Percentiles rank a stretch among this genome's conserved stretches.
Conservation (phyloP, 495 filamentous ascomycete species). For the Aspergillus conjunctus region DNA sequence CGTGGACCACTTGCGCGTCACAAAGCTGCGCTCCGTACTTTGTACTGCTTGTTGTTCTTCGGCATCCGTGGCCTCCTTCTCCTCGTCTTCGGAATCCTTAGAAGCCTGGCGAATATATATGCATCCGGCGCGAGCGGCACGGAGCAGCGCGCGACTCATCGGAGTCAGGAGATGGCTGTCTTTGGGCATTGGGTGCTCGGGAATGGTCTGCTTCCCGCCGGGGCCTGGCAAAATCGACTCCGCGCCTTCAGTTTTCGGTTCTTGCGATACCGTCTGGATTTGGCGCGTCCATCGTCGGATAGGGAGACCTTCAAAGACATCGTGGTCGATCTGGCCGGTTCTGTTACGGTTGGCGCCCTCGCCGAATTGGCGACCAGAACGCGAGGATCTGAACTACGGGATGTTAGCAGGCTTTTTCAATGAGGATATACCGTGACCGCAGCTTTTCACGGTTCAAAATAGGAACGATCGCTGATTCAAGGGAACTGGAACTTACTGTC, state of each 20-base stretch:
- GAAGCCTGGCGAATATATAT: constrained; percentile 57
- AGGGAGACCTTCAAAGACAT: constrained; percentile 93
- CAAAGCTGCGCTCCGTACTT: constrained; percentile 59
- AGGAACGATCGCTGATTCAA: background rate
- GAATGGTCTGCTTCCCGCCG: constrained; percentile 48
- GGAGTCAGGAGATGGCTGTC: constrained; percentile 79
- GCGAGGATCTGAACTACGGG: constrained; percentile 49
- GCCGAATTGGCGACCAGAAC: constrained; percentile 46
- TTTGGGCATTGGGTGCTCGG: constrained; percentile 75
- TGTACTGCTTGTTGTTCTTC: constrained; percentile 41
- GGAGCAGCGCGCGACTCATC: constrained; percentile 80
- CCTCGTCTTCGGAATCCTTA: constrained; percentile 48
- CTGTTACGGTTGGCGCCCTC: constrained; percentile 68
- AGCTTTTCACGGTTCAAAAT: background rate
- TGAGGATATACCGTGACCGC: background rate
- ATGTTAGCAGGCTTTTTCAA: background rate
- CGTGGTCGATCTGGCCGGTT: constrained; percentile 82
- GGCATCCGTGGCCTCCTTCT: constrained; percentile 52
- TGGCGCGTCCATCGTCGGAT: constrained; percentile 87
- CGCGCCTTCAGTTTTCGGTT: constrained; percentile 55
- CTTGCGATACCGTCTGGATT: constrained; percentile 68
- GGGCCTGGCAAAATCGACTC: constrained; percentile 57
- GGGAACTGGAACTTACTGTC: constrained; percentile 40
- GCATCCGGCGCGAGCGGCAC: constrained; percentile 74
- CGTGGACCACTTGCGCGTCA: constrained; percentile 74